Base-by-base conservation (phyloP, 805 yeast genomes). In the Lipomyces chichibuensis region DNA sequence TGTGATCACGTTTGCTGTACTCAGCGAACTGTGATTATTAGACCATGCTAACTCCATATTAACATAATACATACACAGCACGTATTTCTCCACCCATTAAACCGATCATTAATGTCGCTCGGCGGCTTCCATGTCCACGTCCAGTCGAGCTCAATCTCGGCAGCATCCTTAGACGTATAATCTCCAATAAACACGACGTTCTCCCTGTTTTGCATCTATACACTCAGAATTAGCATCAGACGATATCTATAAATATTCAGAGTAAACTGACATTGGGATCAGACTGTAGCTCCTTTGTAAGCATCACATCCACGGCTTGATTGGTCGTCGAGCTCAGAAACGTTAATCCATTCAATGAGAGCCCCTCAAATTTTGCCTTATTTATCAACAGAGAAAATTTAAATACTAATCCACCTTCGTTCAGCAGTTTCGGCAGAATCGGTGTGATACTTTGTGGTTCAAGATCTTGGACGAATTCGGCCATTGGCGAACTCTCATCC, bases 101-200 rank as follows among this genome's bases (percentile, higher is more conserved):
- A 66, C 27, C 52, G 59, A 7, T 61, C 62, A 37, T 62, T 52
- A 23, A 63, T 65, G 6, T 60, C 56, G 2, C 65, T 43, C 7
- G 71, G 75, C 43, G 73, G 74, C 35, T 59, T 56, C 79, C 80
- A 75, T 3, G 62, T 64, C 79, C 79, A 79, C 4, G 67, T 67
- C 73, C 80, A 79, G 33, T 76, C 76, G 39, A 71, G 59, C 25
- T 67, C 64, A 29, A 72, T 33, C 23, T 51, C 62, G 6, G 72
- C 66, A 20, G 63, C 71, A 14, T 54, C 51, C 1, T 55, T 58
- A n/a, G 75, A 43, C 7, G 33, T 27, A 53, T 71, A 73, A 62
- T 77, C 80, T 59, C 81, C 81, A n/a, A 80, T 72, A 51, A 78
- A 72, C 23, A 68, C 72, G 5, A 79, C 82, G 60, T 79, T 78